Percentiles rank a stretch among this genome's conserved stretches.
Conservation (phyloP, 2,329 filamentous ascomycete genomes). For the Ceratocystis variospora region DNA sequence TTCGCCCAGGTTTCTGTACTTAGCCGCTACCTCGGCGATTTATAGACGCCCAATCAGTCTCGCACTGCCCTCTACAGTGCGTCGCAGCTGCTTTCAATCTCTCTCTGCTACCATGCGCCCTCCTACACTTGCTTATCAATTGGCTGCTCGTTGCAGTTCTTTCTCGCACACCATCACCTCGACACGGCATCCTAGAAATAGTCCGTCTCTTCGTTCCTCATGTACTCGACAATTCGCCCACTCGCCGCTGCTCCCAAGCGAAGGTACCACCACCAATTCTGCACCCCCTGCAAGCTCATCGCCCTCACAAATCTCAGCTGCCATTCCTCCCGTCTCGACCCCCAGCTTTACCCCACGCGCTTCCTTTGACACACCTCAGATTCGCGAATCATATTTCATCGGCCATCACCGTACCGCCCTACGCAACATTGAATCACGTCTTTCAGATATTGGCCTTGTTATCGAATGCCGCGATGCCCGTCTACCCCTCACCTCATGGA, state of each 20-base stretch:
- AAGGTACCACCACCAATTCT: neutral
- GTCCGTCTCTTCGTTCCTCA: neutral
- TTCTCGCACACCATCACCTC: neutral
- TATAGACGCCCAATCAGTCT: no score
- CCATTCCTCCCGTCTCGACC: slow-evolving; percentile 19
- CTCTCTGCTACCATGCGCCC: neutral
- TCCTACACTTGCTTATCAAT: neutral
- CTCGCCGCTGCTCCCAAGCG: neutral
- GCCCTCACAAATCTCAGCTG: neutral
- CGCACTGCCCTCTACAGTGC: no score
- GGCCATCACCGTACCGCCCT: slow-evolving; percentile 81
- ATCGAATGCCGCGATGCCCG: slow-evolving; percentile 92
- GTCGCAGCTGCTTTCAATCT: neutral
- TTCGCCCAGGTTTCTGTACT: no score
- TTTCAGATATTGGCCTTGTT: slow-evolving; percentile 72
- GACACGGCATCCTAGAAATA: neutral
- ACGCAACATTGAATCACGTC: slow-evolving; percentile 64
- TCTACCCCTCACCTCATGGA: slow-evolving; percentile 75
- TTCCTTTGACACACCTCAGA: slow-evolving; percentile 55
- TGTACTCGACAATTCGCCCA: neutral
- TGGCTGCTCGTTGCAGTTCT: neutral
- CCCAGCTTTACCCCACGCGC: slow-evolving; percentile 56
- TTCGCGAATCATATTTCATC: slow-evolving; percentile 83
- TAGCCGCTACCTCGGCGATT: no score
- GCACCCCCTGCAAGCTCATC: neutral